Conservation (phyloP, 257 asterid genomes). For the Jacaranda copaia region DNA sequence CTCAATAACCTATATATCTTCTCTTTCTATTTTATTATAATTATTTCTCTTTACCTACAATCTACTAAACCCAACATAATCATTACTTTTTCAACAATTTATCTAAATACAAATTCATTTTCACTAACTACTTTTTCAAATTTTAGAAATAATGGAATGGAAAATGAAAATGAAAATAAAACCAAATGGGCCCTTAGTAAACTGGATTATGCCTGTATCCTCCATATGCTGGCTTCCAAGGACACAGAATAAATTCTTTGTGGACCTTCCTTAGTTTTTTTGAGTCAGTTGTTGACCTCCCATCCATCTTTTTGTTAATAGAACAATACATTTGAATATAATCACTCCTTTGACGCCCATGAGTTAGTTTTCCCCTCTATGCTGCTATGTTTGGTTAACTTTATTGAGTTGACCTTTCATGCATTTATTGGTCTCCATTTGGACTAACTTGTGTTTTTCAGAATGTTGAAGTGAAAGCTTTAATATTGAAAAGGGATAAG, state of each 20-base stretch:
- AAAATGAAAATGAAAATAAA: no score
- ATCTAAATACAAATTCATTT: no score
- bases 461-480: background rate
- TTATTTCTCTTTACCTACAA: no score
- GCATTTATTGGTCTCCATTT: background rate
- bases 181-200: background rate
- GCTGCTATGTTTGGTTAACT: background rate
- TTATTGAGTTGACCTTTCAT: background rate
- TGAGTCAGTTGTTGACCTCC: background rate
- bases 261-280: background rate
- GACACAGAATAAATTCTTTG: background rate
- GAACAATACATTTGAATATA: background rate
- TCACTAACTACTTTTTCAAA: no score
- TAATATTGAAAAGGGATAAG: background rate
- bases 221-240: background rate
- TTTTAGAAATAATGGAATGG: no score
- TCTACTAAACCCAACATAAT: no score
- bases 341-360: background rate
- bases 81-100: no score
- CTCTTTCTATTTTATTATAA: no score
- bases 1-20: no score
- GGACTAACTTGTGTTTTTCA: background rate
- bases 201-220: background rate
- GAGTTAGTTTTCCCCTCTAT: background rate
- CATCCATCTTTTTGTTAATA: background rate